Evolutionary conservation across 345 rosid species (phyloP).

Genomic region (Brassica rapa): DNA sequence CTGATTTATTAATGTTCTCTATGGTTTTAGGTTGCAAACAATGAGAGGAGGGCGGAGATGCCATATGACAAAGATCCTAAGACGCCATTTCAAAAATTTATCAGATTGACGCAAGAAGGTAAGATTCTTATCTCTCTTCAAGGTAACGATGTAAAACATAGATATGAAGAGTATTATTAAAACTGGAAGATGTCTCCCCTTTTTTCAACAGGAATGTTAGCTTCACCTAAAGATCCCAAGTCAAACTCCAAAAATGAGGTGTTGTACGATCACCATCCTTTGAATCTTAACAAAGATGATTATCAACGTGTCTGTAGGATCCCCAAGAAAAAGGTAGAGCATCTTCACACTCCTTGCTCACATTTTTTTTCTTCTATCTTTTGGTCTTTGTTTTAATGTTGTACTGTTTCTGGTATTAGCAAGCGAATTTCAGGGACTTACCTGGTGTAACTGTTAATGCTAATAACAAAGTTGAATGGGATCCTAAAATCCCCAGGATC

Average conservation of each 20-base stretch:
- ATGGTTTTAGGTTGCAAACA: constrained; percentile 29
- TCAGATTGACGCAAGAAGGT: constrained; percentile 38
- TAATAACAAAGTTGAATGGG: constrained; percentile 50
- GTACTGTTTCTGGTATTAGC: constrained; percentile 40
- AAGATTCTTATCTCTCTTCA: not conserved
- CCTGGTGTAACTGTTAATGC: constrained; percentile 55
- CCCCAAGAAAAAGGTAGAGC: constrained; percentile 37
- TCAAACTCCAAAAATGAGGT: not conserved
- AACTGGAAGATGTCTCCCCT: constrained; percentile 31
- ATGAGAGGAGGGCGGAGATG: constrained; percentile 20
- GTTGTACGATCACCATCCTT: constrained; percentile 33
- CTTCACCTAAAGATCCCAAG: not conserved
- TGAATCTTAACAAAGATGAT: constrained; percentile 29
- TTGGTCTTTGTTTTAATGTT: not conserved
- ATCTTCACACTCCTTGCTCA: not conserved
- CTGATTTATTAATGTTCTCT: not conserved
- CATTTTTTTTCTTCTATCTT: not conserved
- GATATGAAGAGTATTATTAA: not conserved
- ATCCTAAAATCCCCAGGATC: constrained; percentile 46
- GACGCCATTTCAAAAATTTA: constrained; percentile 28
- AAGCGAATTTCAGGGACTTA: constrained; percentile 65
- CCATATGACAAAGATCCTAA: constrained; percentile 23
- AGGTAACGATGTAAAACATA: too few relatives aligned
- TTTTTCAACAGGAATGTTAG: constrained; percentile 14
- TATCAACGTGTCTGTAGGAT: constrained; percentile 28